phyloP scores from a whole-genome alignment of 2,329 filamentous ascomycete genomes.

The Tolypocladium cylindrosporum region DNA sequence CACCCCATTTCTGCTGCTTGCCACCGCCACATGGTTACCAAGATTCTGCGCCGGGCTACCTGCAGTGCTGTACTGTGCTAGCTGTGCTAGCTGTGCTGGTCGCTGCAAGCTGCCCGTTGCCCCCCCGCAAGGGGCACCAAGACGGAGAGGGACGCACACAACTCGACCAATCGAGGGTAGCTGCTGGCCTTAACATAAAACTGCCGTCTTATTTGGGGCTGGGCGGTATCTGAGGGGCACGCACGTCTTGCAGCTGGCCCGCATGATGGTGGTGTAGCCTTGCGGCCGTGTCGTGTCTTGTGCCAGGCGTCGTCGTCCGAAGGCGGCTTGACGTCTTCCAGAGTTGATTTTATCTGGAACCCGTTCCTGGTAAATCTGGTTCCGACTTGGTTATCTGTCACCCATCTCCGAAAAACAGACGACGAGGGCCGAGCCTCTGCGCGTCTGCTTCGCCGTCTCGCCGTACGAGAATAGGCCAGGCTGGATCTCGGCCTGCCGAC shows the following conservation, averaged over 20 bases:
- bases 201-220: constrained; percentile 1
- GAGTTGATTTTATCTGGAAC: constrained; percentile 1
- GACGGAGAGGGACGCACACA: background rate
- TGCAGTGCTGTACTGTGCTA: background rate
- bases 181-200: constrained; percentile 1
- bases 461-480: background rate
- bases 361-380: background rate
- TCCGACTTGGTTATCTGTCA: background rate
- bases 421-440: background rate
- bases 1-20: background rate
- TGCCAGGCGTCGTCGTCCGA: background rate
- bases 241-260: constrained; percentile 2
- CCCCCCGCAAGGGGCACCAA: constrained; percentile 3
- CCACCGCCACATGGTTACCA: constrained; percentile 3
- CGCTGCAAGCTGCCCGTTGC: background rate
- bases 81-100: background rate
- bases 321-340: constrained; percentile 2
- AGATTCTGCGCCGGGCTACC: background rate
- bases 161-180: constrained; percentile 1
- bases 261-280: constrained; percentile 5
- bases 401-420: background rate
- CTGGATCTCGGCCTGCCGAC: background rate
- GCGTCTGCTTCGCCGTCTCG: background rate
- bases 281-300: constrained; percentile 1
- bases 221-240: constrained; percentile 1